Base-by-base conservation (phyloP, 208 protist genomes). In the Strigomonas oncopelti region DNA sequence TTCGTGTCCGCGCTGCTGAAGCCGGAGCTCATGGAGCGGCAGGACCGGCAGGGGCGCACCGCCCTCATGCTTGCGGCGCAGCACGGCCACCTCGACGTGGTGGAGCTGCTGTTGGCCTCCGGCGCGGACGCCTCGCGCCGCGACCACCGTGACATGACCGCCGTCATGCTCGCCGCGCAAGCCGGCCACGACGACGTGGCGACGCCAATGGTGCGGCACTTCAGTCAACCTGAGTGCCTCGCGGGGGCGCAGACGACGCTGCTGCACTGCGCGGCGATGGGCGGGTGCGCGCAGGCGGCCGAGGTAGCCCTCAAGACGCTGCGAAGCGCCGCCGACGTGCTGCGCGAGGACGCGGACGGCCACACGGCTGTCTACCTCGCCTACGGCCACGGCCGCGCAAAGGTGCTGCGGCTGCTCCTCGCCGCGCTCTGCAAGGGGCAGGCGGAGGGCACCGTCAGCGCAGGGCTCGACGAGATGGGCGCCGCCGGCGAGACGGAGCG, bases 231-330 rank as follows among this genome's bases (percentile, higher is more conserved):
- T 1, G 60, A 65, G 13, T 74, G 85, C 38, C 61, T 91, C 27
- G 77, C 78, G 22, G 74, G 72, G 1, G 45, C 69, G n/a, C 71
- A 77, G 51, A 91, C 81, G 22, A 84, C 89, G 22, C 58, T 91
- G 27, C 66, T 94, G 74, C 89, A 94, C 72, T 87, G 80, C 61
- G 82, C 81, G 27, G 89, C 89, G 56, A 46, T 85, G 16, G 89
- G 89, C 22, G 74, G 81, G 3, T 84, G 77, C 67, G 77, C 65
- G 58, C 77, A 75, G 34, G 78, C 83, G 20, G 71, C 74, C 11
- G 75, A 75, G 25, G 67, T 55, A 0, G 76, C 83, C 31, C 54
- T 88, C 25, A 76, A 78, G 61, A 46, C 67, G 65, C 38, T 76
- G 48, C 65, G 57, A 4, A 56, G 72, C 55, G 56, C 59, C 9